Percentiles rank a stretch among this genome's conserved stretches.
These are phyloP conservation scores for Dactylellina parvicollis DNA, from an alignment of 2,329 filamentous ascomycete species.

Conservation along the genomic window DNA sequence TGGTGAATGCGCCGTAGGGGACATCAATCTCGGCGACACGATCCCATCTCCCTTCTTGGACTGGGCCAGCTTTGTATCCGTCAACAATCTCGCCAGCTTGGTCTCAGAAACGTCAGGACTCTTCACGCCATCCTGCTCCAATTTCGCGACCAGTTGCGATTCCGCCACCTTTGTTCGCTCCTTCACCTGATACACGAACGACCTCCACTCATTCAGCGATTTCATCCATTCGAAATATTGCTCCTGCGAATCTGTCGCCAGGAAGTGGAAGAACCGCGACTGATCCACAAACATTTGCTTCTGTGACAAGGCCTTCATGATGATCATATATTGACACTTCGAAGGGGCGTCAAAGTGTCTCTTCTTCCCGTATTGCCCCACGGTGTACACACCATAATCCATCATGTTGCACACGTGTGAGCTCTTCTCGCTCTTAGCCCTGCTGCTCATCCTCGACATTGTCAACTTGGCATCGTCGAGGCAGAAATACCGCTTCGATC, in stretches of 20 bases:
- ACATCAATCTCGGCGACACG: constrained; percentile 30
- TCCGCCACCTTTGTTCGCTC: constrained; percentile 34
- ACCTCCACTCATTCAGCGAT: constrained; percentile 40
- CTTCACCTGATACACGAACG: constrained; percentile 32
- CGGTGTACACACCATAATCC: constrained; percentile 49
- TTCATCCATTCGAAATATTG: constrained; percentile 49
- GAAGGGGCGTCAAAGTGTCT: constrained; percentile 42
- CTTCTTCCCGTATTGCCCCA: constrained; percentile 52
- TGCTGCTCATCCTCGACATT: constrained; percentile 47
- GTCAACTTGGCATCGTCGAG: constrained; percentile 50
- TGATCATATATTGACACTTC: constrained; percentile 51
- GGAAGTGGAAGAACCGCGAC: constrained; percentile 48
- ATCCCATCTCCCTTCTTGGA: constrained; percentile 22
- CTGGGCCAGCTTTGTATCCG: constrained; percentile 42
- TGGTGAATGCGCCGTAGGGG: background rate
- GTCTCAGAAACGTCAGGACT: constrained; percentile 38
- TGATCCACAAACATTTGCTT: constrained; percentile 52
- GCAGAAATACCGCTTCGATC: constrained; percentile 47
- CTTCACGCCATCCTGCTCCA: constrained; percentile 32
- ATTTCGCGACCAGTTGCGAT: constrained; percentile 32
- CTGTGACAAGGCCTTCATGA: constrained; percentile 41
- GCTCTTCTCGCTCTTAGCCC: constrained; percentile 45
- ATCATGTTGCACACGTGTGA: constrained; percentile 51
- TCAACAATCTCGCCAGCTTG: constrained; percentile 40
- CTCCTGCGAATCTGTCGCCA: constrained; percentile 48